Evolutionary conservation across 306 rosid species (phyloP).

Genomic region (Sesbania bispinosa): DNA sequence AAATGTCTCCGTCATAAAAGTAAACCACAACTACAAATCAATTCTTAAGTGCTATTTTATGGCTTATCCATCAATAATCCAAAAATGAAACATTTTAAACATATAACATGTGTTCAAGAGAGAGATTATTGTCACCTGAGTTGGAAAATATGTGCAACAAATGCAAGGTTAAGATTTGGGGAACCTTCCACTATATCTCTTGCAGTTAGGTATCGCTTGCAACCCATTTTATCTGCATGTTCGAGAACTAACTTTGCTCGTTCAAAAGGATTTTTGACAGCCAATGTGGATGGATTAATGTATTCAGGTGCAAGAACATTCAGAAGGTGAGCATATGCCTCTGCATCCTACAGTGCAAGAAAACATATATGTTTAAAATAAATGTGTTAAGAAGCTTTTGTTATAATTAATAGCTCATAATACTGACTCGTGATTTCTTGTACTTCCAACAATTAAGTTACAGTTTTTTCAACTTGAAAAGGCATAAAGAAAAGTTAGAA

Average conservation of each 20-base stretch:
- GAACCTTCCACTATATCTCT: constrained; percentile 96
- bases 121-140: constrained; percentile 59
- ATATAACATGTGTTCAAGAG: constrained; percentile 7
- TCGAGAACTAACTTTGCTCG: constrained; percentile 90
- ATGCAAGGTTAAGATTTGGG: constrained; percentile 96
- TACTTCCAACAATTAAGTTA: neutral
- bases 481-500: too few species aligned
- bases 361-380: constrained; percentile 16
- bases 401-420: neutral
- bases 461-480: too few species aligned
- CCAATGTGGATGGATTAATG: constrained; percentile 64
- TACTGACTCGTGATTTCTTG: neutral
- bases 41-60: too few species aligned
- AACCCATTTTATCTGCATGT: constrained; percentile 95
- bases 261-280: constrained; percentile 63
- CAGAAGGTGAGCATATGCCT: constrained; percentile 92
- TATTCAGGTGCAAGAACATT: constrained; percentile 95
- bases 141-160: constrained; percentile 96
- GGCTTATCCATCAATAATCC: neutral
- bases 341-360: constrained; percentile 68
- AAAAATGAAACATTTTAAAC: neutral
- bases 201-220: constrained; percentile 88
- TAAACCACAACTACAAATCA: too few species aligned
- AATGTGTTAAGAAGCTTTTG: neutral
- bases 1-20: too few species aligned